These are phyloP conservation scores for Aspergillus jensenii DNA, from an alignment of 2,329 filamentous ascomycete species.

Conservation along the genomic window DNA sequence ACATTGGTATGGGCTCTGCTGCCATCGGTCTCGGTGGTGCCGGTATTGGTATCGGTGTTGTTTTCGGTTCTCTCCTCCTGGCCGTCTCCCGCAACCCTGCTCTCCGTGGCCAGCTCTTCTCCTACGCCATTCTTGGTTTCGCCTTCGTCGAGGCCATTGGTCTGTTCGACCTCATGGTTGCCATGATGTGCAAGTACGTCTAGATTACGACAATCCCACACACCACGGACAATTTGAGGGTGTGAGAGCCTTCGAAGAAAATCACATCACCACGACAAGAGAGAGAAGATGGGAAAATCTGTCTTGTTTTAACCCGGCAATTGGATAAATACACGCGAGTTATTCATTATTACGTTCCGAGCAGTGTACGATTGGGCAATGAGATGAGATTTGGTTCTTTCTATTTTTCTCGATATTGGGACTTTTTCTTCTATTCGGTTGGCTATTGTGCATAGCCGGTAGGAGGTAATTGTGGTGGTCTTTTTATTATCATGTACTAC, in stretches of 20 bases:
- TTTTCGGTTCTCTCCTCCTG: conserved; percentile 86
- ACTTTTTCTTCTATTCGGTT: conserved; percentile 6
- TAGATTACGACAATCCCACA: conserved; percentile 25
- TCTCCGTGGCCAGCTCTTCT: conserved; percentile 93
- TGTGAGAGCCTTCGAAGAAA: background rate
- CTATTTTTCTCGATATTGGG: conserved; percentile 1
- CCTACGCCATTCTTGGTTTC: conserved; percentile 93
- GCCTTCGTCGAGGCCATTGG: conserved; percentile 81
- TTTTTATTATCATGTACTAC: conserved; percentile 33
- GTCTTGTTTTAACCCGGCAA: background rate
- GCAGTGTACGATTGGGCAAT: background rate
- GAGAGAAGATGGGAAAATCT: background rate
- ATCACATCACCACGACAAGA: conserved; percentile 1
- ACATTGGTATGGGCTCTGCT: conserved; percentile 84
- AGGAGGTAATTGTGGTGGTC: conserved; percentile 26
- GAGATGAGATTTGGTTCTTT: conserved; percentile 1
- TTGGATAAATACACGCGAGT: background rate
- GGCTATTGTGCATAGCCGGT: background rate
- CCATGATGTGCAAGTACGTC: conserved; percentile 89
- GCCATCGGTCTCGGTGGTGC: conserved; percentile 77
- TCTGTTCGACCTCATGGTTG: conserved; percentile 89
- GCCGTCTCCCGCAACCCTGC: conserved; percentile 91
- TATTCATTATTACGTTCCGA: background rate
- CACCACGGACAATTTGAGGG: background rate
- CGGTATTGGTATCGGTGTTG: conserved; percentile 83